Evolutionary conservation across 306 rosid genomes (phyloP), one percentile per base, ranked within the genome.

Genomic region (Fragaria iinumae): DNA sequence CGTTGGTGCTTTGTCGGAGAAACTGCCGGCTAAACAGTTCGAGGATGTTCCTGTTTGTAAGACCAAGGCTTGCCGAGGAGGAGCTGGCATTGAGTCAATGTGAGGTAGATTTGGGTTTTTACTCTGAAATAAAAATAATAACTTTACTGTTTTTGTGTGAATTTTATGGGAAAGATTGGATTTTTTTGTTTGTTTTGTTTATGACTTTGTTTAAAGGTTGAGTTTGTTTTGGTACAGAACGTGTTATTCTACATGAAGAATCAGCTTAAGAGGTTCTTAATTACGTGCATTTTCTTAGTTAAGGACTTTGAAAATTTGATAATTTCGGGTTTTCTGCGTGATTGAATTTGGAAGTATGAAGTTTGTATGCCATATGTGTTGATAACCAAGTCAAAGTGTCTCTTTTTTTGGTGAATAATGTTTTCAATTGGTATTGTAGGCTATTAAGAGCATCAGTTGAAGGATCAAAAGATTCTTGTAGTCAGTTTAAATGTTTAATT

Each of bases 1-100:
- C 11, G 91, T 85, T 11, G 98, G 98, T 8, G 41, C 87, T 38
- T 48, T 91, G 76, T 89, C 93, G 0, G 87, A 89, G 92, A 75
- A 64, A 12, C 45, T 93, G 2, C 90, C 97, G 0, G 90, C 82
- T 0, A 3, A 56, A 0, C 82, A 87, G 82, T 91, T 93, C 45
- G 83, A 86, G 14, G 59, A 60, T 6, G 72, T 89, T 16, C 97
- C 91, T 6, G 57, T 4, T 0, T 93, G 94, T 67, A 76, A 70
- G 67, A 67, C 34, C 49, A 83, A 79, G 60, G 86, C 77, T 48
- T 74, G 82, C 34, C 52, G 34, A 21, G 67, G 53, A 14, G 69
- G 49, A 9, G 57, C 3, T 0, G 18, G 39, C 6, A 71, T 72
- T 8, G 71, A 47, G 56, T 75, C 83, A 8, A 71, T 72, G 20